Evolutionary conservation across 1,284 basidiomycete species (phyloP), one percentile per base, ranked within the genome.

Genomic region (Apiotrichum sp.): DNA sequence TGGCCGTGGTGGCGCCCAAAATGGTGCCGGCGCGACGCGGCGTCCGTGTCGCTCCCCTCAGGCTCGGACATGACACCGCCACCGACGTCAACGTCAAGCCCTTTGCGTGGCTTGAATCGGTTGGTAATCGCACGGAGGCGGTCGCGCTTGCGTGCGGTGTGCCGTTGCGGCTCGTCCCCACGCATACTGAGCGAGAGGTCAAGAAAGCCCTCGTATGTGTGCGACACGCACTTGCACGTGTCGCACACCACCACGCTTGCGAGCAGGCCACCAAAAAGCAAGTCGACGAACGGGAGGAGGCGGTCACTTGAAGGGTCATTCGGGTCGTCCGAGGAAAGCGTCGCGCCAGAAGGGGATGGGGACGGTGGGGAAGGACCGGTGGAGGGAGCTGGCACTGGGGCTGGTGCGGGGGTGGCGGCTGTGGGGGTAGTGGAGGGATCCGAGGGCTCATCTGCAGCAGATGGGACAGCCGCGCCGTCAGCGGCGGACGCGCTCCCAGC

Each of bases 181-280:
- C 86, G 83, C 70, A 88, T 86, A 69, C 93, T 86, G 66, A 97
- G 79, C 49, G 88, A 90, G 64, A 97, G 84, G 74, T 96, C 93
- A 71, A 88, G 86, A 72, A 97, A 97, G 68, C 93, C 90, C 74
- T 93, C 90, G 68, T 89, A 88, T 10, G 89, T 93, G 64, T 90
- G 86, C 4, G 90, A 93, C 44, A 81, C 81, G 52, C 79, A 78
- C 72, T 93, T 92, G 82, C 93, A 97, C 55, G 86, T 85, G 68
- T 93, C 90, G 74, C 93, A 97, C 4, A 97, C 88, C 48, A 97
- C 86, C 66, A 95, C 86, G 75, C 86, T 88, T 3, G 89, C 86
- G 43, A 96, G 80, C 62, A 84, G 83, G 5, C 93, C 93, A 51
- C 89, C 87, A 67, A 96, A 97, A 53, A 96, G 80, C 78, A 88